phyloP scores from a whole-genome alignment of 805 yeast genomes.

The Cyberlindnera xishuangbannaensis region DNA sequence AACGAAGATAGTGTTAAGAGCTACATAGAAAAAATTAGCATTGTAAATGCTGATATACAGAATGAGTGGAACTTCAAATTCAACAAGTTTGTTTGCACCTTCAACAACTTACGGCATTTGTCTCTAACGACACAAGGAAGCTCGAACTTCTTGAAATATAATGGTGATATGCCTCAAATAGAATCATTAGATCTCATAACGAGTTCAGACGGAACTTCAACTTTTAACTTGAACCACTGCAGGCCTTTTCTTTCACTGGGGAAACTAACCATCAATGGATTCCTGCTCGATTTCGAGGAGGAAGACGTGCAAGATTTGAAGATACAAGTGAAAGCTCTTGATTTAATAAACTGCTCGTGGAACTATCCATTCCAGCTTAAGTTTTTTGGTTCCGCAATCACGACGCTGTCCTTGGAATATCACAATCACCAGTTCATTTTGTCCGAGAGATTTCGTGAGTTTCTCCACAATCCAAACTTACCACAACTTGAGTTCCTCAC shows the following conservation, averaged over 20 bases:
- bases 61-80: slow-evolving; percentile 33
- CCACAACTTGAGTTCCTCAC: slow-evolving; percentile 23
- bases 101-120: slow-evolving; percentile 21
- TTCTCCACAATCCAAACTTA: slow-evolving; percentile 25
- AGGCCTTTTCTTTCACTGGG: slow-evolving; percentile 30
- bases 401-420: slow-evolving; percentile 23
- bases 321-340: slow-evolving; percentile 21
- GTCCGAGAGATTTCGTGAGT: slow-evolving; percentile 31
- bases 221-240: slow-evolving; percentile 41
- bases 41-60: slow-evolving; percentile 25
- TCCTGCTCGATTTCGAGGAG: slow-evolving; percentile 38
- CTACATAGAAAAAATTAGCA: slow-evolving; percentile 23
- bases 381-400: slow-evolving; percentile 24
- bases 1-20: slow-evolving; percentile 1
- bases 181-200: slow-evolving; percentile 21
- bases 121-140: slow-evolving; percentile 25
- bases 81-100: slow-evolving; percentile 18
- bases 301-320: slow-evolving; percentile 21
- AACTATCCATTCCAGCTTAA: slow-evolving; percentile 46
- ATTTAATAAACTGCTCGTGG: slow-evolving; percentile 46
- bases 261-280: slow-evolving; percentile 33
- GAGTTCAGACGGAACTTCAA: slow-evolving; percentile 17
- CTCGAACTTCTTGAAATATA: slow-evolving; percentile 32
- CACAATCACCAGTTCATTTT: slow-evolving; percentile 29
- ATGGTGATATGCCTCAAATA: slow-evolving; percentile 11